These are phyloP conservation scores for Penicillium paradoxum DNA, from an alignment of 495 filamentous ascomycete species.

Conservation along the genomic window DNA sequence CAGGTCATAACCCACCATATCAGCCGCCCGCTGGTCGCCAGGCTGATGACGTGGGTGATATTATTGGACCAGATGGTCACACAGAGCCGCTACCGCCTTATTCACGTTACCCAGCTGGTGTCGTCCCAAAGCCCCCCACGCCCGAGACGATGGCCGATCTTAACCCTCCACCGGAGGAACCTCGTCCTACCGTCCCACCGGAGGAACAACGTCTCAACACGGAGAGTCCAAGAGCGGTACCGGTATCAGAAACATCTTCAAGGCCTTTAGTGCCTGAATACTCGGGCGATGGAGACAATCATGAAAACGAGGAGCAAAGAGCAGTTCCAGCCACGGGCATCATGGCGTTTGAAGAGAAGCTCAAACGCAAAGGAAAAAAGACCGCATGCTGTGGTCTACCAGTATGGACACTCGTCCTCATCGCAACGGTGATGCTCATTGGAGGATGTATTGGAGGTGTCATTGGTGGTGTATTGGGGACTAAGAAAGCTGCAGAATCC, in stretches of 20 bases:
- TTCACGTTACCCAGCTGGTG: conserved; percentile 67
- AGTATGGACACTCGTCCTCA: conserved; percentile 61
- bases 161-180: conserved; percentile 19
- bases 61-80: conserved; percentile 87
- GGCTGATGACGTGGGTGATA: conserved; percentile 76
- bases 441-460: conserved; percentile 53
- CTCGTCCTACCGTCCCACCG: conserved; percentile 9
- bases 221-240: conserved; percentile 19
- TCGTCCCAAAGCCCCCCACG: conserved; percentile 33
- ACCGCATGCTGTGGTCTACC: conserved; percentile 60
- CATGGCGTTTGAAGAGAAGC: conserved; percentile 48
- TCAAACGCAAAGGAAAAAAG: conserved; percentile 54
- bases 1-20: conserved; percentile 57
- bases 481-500: conserved; percentile 35
- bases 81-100: conserved; percentile 89
- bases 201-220: conserved; percentile 21
- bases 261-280: conserved; percentile 23
- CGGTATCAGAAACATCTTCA: conserved; percentile 47
- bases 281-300: conserved; percentile 5
- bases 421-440: conserved; percentile 50
- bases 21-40: conserved; percentile 69
- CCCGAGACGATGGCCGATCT: conserved; percentile 24
- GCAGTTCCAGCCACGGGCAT: conserved; percentile 26
- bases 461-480: conserved; percentile 54
- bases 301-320: conserved; percentile 6